Conservation (phyloP, 371 early-diverging fungal genomes). For the Mucor velutinosus region DNA sequence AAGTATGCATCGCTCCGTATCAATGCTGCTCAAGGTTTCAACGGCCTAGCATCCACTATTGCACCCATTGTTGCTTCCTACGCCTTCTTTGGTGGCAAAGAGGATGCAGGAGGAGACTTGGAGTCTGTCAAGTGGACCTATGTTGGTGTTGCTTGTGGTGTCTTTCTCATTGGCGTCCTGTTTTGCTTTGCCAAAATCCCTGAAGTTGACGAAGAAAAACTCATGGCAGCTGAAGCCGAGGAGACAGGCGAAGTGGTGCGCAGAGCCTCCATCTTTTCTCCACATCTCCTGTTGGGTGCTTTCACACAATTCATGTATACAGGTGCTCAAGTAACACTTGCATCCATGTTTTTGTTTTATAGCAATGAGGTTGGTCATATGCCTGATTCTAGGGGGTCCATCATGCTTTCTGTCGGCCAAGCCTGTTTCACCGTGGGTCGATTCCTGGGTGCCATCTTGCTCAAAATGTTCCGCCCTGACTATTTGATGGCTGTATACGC, state of each 20-base stretch:
- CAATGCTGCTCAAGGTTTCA: slow-evolving; percentile 48
- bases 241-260: slow-evolving; percentile 84
- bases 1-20: slow-evolving; percentile 44
- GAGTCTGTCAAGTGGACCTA: slow-evolving; percentile 53
- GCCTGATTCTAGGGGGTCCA: slow-evolving; percentile 27
- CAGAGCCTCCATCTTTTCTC: slow-evolving; percentile 59
- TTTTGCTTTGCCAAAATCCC: slow-evolving; percentile 49
- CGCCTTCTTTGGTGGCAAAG: slow-evolving; percentile 48
- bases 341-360: slow-evolving; percentile 49
- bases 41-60: slow-evolving; percentile 48
- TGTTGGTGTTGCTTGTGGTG: slow-evolving; percentile 48
- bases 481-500: slow-evolving; percentile 39
- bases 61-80: slow-evolving; percentile 52
- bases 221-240: slow-evolving; percentile 93
- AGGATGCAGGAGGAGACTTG: slow-evolving; percentile 23
- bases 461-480: slow-evolving; percentile 37
- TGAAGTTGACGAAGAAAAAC: slow-evolving; percentile 47
- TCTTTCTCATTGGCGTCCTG: slow-evolving; percentile 36
- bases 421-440: slow-evolving; percentile 51
- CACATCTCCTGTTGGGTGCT: slow-evolving; percentile 45
- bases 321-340: slow-evolving; percentile 48
- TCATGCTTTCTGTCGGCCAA: slow-evolving; percentile 38
- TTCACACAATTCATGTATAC: slow-evolving; percentile 47
- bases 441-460: slow-evolving; percentile 36
- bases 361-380: slow-evolving; percentile 39